phyloP scores from a whole-genome alignment of 306 rosid species.

The Quercus aquifolioides region DNA sequence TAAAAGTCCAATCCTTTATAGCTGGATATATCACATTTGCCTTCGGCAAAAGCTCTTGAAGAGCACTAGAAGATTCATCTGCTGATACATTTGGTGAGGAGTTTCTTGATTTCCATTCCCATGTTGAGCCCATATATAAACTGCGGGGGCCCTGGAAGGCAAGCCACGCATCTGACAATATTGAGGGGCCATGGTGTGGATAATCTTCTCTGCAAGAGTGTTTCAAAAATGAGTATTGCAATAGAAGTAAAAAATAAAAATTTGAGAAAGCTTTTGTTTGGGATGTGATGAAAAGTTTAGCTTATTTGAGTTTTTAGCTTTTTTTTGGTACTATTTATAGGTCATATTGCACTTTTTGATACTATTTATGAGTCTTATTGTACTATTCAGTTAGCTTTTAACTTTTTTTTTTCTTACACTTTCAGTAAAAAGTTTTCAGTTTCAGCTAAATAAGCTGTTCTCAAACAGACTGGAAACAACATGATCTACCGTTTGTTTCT shows the following conservation, averaged over 20 bases:
- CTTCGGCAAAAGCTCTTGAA: constrained; percentile 73
- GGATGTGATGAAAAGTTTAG: no score
- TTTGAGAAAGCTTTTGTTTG: neutral
- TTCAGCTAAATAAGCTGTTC: accelerated
- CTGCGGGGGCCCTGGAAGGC: constrained; percentile 63
- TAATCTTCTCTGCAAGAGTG: constrained; percentile 50
- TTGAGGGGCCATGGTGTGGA: constrained; percentile 66
- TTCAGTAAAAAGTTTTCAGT: no score
- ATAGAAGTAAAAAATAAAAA: neutral
- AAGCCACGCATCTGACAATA: constrained; percentile 89
- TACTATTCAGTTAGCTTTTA: no score
- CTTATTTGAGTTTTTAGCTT: no score
- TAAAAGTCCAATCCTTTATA: constrained; percentile 60
- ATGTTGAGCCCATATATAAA: constrained; percentile 74
- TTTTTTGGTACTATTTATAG: no score
- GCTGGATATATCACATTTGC: constrained; percentile 60
- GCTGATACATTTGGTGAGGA: constrained; percentile 58
- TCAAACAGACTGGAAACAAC: neutral
- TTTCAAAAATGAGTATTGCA: neutral
- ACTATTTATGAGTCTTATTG: accelerated
- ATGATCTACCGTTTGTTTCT: neutral
- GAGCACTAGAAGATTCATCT: constrained; percentile 62
- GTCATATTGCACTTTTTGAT: accelerated
- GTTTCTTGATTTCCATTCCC: constrained; percentile 87
- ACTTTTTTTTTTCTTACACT: no score